phyloP scores from a whole-genome alignment of 2,329 filamentous ascomycete genomes.

The Penicillium sp. region DNA sequence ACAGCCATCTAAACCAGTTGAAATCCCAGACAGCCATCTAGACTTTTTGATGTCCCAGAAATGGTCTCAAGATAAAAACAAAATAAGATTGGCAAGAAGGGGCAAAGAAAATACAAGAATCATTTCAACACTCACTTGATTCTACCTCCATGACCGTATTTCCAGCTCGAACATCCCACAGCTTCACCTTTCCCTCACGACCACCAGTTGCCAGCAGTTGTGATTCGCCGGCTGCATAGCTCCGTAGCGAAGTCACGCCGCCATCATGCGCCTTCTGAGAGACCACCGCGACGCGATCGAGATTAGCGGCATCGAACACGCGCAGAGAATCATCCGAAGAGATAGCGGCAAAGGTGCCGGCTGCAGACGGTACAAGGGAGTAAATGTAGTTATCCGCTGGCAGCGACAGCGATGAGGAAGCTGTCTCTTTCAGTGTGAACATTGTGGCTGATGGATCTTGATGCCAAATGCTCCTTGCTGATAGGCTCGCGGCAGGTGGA shows the following conservation, averaged over 20 bases:
- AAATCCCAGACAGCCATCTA: too few species aligned
- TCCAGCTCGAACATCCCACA: constrained; percentile 42
- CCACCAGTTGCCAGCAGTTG: constrained; percentile 39
- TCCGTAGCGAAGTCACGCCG: constrained; percentile 41
- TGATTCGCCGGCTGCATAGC: constrained; percentile 27
- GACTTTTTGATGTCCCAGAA: too few species aligned
- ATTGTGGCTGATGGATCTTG: constrained; percentile 20
- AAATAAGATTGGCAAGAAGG: neutral
- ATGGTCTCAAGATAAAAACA: neutral
- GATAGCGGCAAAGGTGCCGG: constrained; percentile 41
- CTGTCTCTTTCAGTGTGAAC: constrained; percentile 35
- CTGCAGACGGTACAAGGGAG: constrained; percentile 33
- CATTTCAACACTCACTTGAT: constrained; percentile 31
- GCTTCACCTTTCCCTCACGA: constrained; percentile 42
- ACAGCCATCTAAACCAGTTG: too few species aligned
- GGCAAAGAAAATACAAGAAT: neutral
- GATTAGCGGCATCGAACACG: constrained; percentile 38
- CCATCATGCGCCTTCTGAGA: constrained; percentile 32
- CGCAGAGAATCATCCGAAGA: constrained; percentile 49
- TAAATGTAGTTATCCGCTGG: constrained; percentile 47
- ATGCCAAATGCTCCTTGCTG: neutral
- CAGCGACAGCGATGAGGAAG: constrained; percentile 40
- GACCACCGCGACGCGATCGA: constrained; percentile 33
- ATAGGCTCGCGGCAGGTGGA: neutral
- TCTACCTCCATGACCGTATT: constrained; percentile 36